These are phyloP conservation scores for Plasmodium gallinaceum DNA, from an alignment of 169 alveolate species.

Conservation along the genomic window DNA sequence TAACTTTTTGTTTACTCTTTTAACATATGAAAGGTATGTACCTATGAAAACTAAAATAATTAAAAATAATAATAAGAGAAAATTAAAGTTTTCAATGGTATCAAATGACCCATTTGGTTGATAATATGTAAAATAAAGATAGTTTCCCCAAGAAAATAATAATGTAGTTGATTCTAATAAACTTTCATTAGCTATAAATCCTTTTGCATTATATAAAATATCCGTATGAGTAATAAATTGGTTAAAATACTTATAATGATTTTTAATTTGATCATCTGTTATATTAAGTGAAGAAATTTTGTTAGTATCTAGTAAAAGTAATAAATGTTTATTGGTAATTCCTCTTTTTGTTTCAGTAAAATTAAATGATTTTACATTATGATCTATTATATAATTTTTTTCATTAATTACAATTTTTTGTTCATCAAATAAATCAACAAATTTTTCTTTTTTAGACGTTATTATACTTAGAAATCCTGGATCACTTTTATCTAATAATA, in stretches of 20 bases:
- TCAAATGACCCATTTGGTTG: conserved; percentile 77
- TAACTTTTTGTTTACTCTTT: conserved; percentile 40
- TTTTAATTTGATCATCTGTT: conserved; percentile 19
- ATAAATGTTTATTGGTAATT: conserved; percentile 70
- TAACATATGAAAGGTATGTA: conserved; percentile 53
- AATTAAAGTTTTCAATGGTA: conserved; percentile 39
- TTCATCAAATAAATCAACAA: conserved; percentile 67
- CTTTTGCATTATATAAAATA: conserved; percentile 72
- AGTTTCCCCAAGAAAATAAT: conserved; percentile 69
- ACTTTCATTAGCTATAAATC: conserved; percentile 70
- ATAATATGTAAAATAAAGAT: conserved; percentile 61
- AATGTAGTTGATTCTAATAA: conserved; percentile 73
- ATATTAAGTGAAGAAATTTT: conserved; percentile 43
- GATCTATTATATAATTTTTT: conserved; percentile 67
- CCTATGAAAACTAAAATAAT: conserved; percentile 60
- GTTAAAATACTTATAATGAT: conserved; percentile 40
- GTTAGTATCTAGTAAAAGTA: conserved; percentile 62
- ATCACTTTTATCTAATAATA: conserved; percentile 60
- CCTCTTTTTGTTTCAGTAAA: conserved; percentile 78
- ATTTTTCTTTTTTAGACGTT: conserved; percentile 59
- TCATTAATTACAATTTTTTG: conserved; percentile 59
- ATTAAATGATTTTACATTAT: conserved; percentile 62
- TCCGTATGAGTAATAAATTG: conserved; percentile 62
- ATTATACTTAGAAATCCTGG: conserved; percentile 67
- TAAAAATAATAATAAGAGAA: conserved; percentile 37